A percentile compares a stretch with the other conserved stretches of the same genome.
Evolutionary conservation across 305 asterid species (phyloP).

Genomic region (Fraxinus greggii): DNA sequence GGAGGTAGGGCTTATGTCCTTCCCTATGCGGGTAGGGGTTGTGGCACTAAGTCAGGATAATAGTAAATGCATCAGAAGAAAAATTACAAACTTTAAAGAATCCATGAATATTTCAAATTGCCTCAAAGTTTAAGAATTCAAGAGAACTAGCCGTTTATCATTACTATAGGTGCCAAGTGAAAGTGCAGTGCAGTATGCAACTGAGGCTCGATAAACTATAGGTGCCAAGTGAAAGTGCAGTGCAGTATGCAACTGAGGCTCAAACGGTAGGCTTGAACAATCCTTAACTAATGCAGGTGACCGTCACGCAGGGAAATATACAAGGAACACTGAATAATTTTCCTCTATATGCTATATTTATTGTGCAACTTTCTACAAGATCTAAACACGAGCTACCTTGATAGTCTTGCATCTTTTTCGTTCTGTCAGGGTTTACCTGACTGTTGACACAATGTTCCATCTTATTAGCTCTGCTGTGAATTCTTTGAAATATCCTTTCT

Average conservation of each 20-base stretch:
- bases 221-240: not conserved
- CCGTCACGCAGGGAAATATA: not conserved
- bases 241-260: not conserved
- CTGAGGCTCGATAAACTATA: not conserved
- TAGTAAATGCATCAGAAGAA: not conserved
- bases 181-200: not conserved
- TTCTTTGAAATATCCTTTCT: constrained; percentile 26
- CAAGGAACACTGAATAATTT: not conserved
- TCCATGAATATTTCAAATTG: not conserved
- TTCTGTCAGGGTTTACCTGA: constrained; percentile 21
- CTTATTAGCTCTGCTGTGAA: constrained; percentile 25
- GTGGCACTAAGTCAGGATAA: not conserved
- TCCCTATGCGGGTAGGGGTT: not conserved
- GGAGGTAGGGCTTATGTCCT: not conserved
- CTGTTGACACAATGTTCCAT: constrained; percentile 22
- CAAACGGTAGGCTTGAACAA: not conserved
- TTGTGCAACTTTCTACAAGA: not conserved
- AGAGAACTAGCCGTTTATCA: not conserved
- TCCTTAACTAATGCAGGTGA: not conserved
- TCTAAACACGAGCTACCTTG: not conserved
- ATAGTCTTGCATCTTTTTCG: constrained; percentile 8
- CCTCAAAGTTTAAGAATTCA: not conserved
- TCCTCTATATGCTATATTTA: not conserved
- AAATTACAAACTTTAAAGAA: not conserved
- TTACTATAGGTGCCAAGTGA: not conserved